Percentiles rank a stretch among this genome's conserved stretches.
Conservation (phyloP, 306 rosid species). For the Inga laurina region DNA sequence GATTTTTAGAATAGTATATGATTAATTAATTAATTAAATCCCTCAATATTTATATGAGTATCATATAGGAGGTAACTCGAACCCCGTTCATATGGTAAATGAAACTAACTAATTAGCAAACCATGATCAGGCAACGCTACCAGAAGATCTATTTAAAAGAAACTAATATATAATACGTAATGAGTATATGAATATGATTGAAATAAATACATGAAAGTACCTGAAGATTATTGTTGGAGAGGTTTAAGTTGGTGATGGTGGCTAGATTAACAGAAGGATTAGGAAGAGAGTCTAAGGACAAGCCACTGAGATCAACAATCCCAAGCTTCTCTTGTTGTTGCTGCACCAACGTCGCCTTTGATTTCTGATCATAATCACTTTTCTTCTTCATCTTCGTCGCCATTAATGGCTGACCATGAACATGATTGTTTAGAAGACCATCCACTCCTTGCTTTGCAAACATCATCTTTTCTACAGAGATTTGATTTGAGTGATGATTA, state of each 20-base stretch:
- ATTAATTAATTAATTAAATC: no score
- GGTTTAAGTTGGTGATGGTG: constrained; percentile 72
- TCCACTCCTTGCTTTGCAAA: constrained; percentile 43
- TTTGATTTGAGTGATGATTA: neutral
- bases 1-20: neutral
- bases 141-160: neutral
- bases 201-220: constrained; percentile 28
- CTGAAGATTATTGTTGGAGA: constrained; percentile 93
- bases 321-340: constrained; percentile 5
- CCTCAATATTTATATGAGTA: no score
- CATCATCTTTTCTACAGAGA: constrained; percentile 45
- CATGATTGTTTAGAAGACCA: neutral
- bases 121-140: neutral
- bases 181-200: neutral
- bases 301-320: constrained; percentile 74
- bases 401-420: constrained; percentile 4
- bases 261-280: constrained; percentile 68
- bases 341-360: neutral
- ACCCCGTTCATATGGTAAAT: no score
- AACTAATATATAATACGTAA: neutral
- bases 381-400: constrained; percentile 25
- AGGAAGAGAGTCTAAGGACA: constrained; percentile 75
- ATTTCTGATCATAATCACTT: neutral
- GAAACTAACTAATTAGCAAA: no score
- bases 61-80: no score